phyloP scores from a whole-genome alignment of 2,329 filamentous ascomycete species.

The Furcasterigmium sp. region DNA sequence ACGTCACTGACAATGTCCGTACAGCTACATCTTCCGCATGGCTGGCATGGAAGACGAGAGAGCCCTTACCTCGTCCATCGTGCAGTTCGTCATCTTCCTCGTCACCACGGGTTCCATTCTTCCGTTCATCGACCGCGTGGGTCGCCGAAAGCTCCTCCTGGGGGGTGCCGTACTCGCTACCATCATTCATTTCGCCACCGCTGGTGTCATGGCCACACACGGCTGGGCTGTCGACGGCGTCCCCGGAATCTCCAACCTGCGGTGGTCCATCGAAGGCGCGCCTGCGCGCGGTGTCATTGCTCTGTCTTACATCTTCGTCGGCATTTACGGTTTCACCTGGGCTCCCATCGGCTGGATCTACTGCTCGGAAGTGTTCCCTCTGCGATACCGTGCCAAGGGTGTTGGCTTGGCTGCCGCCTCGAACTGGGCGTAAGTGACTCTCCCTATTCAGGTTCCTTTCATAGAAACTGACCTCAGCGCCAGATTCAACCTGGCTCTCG shows the following conservation, averaged over 20 bases:
- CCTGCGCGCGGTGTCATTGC: constrained; percentile 46
- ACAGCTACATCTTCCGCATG: constrained; percentile 52
- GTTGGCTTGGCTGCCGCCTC: constrained; percentile 46
- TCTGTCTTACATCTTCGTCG: constrained; percentile 38
- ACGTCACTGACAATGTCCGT: not conserved
- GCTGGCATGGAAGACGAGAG: constrained; percentile 34
- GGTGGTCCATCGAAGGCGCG: constrained; percentile 37
- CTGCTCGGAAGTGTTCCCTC: constrained; percentile 32
- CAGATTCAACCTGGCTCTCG: constrained; percentile 41
- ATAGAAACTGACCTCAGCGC: not conserved
- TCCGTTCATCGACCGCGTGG: constrained; percentile 42
- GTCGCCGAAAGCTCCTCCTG: constrained; percentile 41
- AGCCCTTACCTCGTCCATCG: constrained; percentile 43
- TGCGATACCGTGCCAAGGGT: constrained; percentile 45
- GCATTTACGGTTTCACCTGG: constrained; percentile 25
- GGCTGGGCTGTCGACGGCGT: constrained; percentile 38
- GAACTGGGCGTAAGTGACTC: constrained; percentile 34
- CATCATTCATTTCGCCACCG: constrained; percentile 40
- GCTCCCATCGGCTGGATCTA: constrained; percentile 26
- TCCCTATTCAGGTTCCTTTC: not conserved
- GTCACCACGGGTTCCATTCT: constrained; percentile 45
- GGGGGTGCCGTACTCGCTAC: constrained; percentile 39
- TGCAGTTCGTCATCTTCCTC: constrained; percentile 51
- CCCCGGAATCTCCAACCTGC: constrained; percentile 38
- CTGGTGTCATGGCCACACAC: constrained; percentile 42